Base-by-base conservation (phyloP, 441 rosid species). In the Arabidopsis lyrata region DNA sequence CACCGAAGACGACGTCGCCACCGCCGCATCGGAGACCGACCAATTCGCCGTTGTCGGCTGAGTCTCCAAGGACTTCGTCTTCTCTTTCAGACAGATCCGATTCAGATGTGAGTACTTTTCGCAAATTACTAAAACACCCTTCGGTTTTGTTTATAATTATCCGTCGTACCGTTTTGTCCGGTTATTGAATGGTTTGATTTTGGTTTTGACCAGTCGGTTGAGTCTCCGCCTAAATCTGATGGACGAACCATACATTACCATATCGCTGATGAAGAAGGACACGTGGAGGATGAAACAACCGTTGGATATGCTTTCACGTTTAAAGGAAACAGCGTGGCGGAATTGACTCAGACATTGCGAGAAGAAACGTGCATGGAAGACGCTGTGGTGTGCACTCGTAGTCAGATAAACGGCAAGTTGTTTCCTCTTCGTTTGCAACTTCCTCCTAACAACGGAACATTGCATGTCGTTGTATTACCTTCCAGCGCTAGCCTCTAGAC, bases 341-440 rank as follows among this genome's bases (percentile, higher is more conserved):
- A 88, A 61, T 72, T 95, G 82, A 89, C 91, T 59, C 85, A 69
- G 63, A 87, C 83, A 41, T 66, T 95, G 67, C 81, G 70, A 73
- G 94, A 90, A 80, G 94, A 90, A 73, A 87, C 92, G 1, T 84
- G 90, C 8, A 66, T 92, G n/a, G 84, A 86, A 20, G 88, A 79
- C 63, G 81, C 90, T 18, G 77, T 89, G 35, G 97, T 94, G 78
- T 94, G 99, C 69, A 83, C 92, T 52, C 90, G 90, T 2, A 92
- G 91, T 80, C 99, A 95, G 4, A 79, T 94, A 81, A 86, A 94
- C 77, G 91, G 86, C 54, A 82, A 87, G 81, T 91, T 94, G 73
- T 87, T 74, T 76, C 97, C 97, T 3, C 91, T 92, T 59, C 86
- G 89, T 48, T 83, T 94, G 73, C 97, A 87, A 79, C 97, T 94